Evolutionary conservation across 2,329 filamentous ascomycete genomes (phyloP), one percentile per base, ranked within the genome.

Genomic region (Pestalotiopsis sp.): DNA sequence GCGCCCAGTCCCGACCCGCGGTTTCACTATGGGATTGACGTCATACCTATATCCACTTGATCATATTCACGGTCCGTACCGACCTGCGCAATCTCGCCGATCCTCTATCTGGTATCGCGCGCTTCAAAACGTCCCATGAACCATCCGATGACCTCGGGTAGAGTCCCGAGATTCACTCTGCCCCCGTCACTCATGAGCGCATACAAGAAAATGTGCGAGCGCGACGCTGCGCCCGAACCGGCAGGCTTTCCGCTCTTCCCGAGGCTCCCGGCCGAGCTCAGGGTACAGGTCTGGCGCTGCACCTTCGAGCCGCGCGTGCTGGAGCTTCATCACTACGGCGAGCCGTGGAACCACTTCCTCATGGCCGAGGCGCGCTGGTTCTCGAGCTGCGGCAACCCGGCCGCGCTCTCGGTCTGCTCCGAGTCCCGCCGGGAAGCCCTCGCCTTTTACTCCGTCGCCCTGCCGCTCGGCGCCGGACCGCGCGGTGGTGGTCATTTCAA

Each of bases 221-320:
- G 45, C 45, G 9, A 27, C 20, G 25, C 9, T 3, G 23, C 57
- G 23, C 12, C 57, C 12, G 57, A 14, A 23, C 2, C 13, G 20
- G 23, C 4, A 14, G 25, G 25, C 20, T 81, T 82, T 57, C 70
- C 69, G 3, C 61, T 68, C 11, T 81, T 82, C 58, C 71, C 73
- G 12, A 65, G 71, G 6, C 72, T 82, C 1, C 80, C 80, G 13
- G 66, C 78, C 4, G 80, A 82, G 69, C 71, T 82, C 27, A 78
- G 80, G 45, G 72, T 80, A 68, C 74, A 77, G 63, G 78, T 82
- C 64, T 81, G 79, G 80, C 68, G 74, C 23, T 68, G 73, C 41
- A 77, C 79, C 3, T 77, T 81, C 61, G 59, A 71, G 13, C 76
- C 78, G 1, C 78, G 80, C 27, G 75, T 77, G 31, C 70, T 81